Base-by-base conservation (phyloP, 2,329 filamentous ascomycete genomes). In the Verticillium klebahnii region DNA sequence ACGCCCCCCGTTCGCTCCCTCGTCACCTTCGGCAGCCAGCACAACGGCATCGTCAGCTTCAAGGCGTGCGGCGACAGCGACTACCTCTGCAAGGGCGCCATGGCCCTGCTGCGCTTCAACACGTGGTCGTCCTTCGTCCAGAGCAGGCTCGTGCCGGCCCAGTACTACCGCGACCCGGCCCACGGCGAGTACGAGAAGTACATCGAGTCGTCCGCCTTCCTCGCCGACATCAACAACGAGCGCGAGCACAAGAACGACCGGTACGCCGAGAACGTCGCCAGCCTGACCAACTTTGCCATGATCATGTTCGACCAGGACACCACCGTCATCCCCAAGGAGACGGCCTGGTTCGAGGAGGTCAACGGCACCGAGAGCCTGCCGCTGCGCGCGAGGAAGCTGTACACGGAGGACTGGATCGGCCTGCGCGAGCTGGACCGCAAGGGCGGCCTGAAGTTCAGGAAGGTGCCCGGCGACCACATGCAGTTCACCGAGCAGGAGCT, bases 211-310 rank as follows among this genome's bases (percentile, higher is more conserved):
- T 95, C 91, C 69, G 94, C 93, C 73, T 97, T 96, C 75, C 81
- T 99, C 9, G 95, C 94, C 11, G 94, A 98, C 72, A 89, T 98
- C 77, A 99, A 99, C 77, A 98, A 98, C 74, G 95, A 99, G 83
- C 84, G 93, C 12, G 66, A 67, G 57, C 64, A 79, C 60, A 96
- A 96, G 84, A 97, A 93, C 70, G 70, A 76, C 39, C 82, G 78
- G 14, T 99, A 98, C 75, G 87, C 84, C 72, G 75, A 83, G 68
- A 90, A 94, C 71, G 67, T 99, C 57, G 83, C 82, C 8, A 75
- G 70, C 37, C 73, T 99, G 72, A 85, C 90, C 69, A 89, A 89
- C 68, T 90, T 98, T 66, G 92, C 91, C 65, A 91, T 98, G 90
- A 93, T 91, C 73, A 79, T 96, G 75, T 99, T 98, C 72, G 88